Base-by-base conservation (phyloP, 2,329 filamentous ascomycete species). In the Fusarium heterosporum region DNA sequence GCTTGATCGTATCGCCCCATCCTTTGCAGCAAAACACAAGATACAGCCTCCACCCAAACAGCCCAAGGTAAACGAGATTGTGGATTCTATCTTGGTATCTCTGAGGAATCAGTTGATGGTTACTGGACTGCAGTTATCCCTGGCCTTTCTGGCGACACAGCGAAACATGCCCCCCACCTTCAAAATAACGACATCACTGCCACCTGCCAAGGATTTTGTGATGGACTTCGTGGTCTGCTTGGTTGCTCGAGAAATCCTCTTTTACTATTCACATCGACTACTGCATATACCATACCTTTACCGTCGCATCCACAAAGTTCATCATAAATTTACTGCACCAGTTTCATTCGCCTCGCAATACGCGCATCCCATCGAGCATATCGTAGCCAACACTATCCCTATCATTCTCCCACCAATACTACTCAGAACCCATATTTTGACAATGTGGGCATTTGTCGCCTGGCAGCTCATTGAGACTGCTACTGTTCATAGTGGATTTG, bases 401-500 rank as follows among this genome's bases (percentile, higher is more conserved):
- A 81, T 87, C 4, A 78, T 77, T 2, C 72, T 87, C 30, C 84
- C 84, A 10, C 81, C 83, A 4, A 62, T 82, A 61, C 46, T 85
- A 2, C 67, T 86, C 14, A 61, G 74, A 5, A 75, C 80, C 3
- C 85, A 88, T 61, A 74, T 87, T 6, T 39, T 87, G n/a, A 85
- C 84, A 0, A 78, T 84, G 69, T 86, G 83, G 82, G 64, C 73
- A 2, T 87, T 85, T 61, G 62, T 86, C 41, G 80, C 77, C 0
- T 78, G 76, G 14, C 81, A 83, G 74, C 76, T 87, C 7, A 57
- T 83, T 4, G 82, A 87, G 72, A 86, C 85, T 42, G 77, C 79
- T 5, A 83, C 81, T 1, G 85, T 87, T 53, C 85, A 88, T 72
- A 86, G 83, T 60, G 86, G 85, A 8, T 87, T 85, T 70, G 84